Evolutionary conservation across 305 asterid genomes (phyloP), one percentile per base, ranked within the genome.

Genomic region (Fraxinus paxiana): DNA sequence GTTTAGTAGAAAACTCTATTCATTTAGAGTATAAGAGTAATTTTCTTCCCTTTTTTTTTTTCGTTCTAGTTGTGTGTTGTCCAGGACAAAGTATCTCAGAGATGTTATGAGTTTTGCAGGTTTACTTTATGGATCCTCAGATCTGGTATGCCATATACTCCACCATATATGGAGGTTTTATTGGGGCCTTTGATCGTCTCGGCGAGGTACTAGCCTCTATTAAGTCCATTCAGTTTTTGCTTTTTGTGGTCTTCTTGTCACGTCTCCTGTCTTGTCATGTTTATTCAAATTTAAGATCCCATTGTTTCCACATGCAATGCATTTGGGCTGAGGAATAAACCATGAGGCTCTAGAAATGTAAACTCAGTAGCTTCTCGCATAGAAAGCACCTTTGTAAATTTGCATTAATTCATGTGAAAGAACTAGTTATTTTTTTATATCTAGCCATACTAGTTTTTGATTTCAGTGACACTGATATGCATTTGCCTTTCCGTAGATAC

Each of bases 91-190:
- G 37, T 71, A 37, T 81, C 85, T 79, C 76, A 81, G 73, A 38
- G 75, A 75, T 76, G 76, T 83, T 69, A 67, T 67, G 6, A 81
- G 77, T 86, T 69, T 79, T 84, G 85, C 92, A 96, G 98, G 97
- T 96, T 83, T 94, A 96, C 89, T 96, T 96, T 91, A 89, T 94
- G 97, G 99, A 96, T 87, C 84, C 91, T 83, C 99, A 94, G 89
- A 93, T 96, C 43, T 96, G 98, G 99, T 96, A 94, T 84, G 89
- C 98, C 35, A 83, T 96, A 80, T 94, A 87, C 88, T 91, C 98
- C 71, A 96, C 99, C 75, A 43, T 96, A 76, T 91, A 88, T 75
- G 97, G 99, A 83, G 98, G 99, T 67, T 89, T 91, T 79, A 91
- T 93, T 80, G 99, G 99, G 80, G 99, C 98, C 67, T 91, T 89